phyloP scores from a whole-genome alignment of 495 filamentous ascomycete species.

The Xylaria longipes region DNA sequence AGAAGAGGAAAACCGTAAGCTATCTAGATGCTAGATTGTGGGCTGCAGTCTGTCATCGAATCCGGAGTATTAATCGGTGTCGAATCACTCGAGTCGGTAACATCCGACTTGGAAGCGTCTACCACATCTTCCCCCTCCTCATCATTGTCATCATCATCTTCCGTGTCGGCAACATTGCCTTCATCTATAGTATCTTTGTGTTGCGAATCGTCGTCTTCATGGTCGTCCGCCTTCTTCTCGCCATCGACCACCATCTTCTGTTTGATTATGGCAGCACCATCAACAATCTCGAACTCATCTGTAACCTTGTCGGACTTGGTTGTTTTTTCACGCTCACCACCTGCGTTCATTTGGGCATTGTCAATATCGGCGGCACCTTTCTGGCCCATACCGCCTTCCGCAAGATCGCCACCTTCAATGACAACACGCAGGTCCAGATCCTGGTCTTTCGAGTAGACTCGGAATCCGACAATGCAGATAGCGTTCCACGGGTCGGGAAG shows the following conservation, averaged over 20 bases:
- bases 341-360: conserved; percentile 58
- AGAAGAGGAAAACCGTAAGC: background rate
- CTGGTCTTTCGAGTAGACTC: conserved; percentile 57
- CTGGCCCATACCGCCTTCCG: conserved; percentile 57
- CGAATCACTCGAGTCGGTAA: conserved; percentile 33
- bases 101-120: conserved; percentile 36
- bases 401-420: conserved; percentile 55
- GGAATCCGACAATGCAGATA: conserved; percentile 56
- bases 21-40: conserved; percentile 24
- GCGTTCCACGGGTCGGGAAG: conserved; percentile 59
- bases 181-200: conserved; percentile 22
- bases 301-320: conserved; percentile 31
- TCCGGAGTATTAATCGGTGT: conserved; percentile 37
- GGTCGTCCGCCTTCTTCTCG: conserved; percentile 34
- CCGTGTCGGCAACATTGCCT: conserved; percentile 24
- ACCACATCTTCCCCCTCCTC: conserved; percentile 19
- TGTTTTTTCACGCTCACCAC: conserved; percentile 47
- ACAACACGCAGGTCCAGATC: conserved; percentile 54
- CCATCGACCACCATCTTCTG: conserved; percentile 46
- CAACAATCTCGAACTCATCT: conserved; percentile 45
- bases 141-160: conserved; percentile 26
- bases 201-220: conserved; percentile 28
- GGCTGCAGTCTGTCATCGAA: conserved; percentile 32
- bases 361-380: conserved; percentile 57
- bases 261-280: conserved; percentile 46